phyloP scores from a whole-genome alignment of 306 rosid genomes.

The Clitoria ternatea region DNA sequence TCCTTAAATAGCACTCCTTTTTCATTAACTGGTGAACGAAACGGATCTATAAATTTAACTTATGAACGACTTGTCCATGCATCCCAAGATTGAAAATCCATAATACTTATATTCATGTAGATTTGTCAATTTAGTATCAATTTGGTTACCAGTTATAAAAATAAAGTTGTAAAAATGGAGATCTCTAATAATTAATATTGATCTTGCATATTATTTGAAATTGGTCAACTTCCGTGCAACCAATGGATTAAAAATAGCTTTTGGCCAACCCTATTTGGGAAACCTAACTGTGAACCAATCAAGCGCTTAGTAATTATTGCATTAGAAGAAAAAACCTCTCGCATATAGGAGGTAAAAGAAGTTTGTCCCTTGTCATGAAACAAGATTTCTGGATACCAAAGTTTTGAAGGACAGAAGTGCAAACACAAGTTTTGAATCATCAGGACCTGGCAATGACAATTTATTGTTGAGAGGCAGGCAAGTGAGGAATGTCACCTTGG shows the following conservation, averaged over 20 bases:
- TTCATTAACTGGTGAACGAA: neutral
- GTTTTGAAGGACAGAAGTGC: neutral
- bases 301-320: no score
- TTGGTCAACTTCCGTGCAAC: no score
- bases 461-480: neutral
- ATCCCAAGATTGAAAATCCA: neutral
- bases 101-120: neutral
- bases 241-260: no score
- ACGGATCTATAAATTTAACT: neutral
- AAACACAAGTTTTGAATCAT: neutral
- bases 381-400: neutral
- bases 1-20: neutral
- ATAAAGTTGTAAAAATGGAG: no score
- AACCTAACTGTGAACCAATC: no score
- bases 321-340: neutral
- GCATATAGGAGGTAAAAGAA: neutral
- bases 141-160: no score
- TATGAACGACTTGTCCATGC: neutral
- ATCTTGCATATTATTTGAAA: no score
- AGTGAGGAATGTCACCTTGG: conserved; percentile 48
- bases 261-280: no score
- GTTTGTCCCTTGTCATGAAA: neutral
- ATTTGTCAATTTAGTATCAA: neutral
- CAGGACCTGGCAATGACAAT: neutral
- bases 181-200: no score